phyloP scores from a whole-genome alignment of 2,329 filamentous ascomycete species.

The Botrytis medusae region DNA sequence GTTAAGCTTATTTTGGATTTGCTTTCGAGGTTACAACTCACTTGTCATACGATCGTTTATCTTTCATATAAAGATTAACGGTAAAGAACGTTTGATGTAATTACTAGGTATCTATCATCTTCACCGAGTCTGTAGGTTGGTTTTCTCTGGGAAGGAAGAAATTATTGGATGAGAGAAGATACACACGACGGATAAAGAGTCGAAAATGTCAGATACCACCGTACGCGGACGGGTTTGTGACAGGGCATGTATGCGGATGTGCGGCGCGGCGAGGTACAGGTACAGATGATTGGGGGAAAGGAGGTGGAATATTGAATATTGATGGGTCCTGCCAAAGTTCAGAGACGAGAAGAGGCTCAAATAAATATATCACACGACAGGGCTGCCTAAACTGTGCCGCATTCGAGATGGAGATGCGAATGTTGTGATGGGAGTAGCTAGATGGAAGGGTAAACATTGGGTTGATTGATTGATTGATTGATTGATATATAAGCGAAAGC shows the following conservation, averaged over 20 bases:
- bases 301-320: neutral
- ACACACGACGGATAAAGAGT: neutral
- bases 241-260: neutral
- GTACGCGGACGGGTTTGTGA: neutral
- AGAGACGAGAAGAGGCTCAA: neutral
- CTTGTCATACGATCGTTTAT: neutral
- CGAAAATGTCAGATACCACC: neutral
- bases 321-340: neutral
- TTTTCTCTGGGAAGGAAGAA: no score
- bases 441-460: neutral
- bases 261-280: neutral
- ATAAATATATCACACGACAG: neutral
- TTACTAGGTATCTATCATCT: neutral
- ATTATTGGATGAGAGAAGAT: neutral
- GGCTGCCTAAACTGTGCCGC: neutral
- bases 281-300: neutral
- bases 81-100: neutral
- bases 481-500: constrained; percentile 1
- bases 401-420: neutral
- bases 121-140: neutral
- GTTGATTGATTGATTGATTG: neutral
- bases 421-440: neutral
- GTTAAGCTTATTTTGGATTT: neutral
- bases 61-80: neutral
- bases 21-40: neutral